phyloP scores from a whole-genome alignment of 371 early-diverging fungal species.

The Actinomortierella wolfii region DNA sequence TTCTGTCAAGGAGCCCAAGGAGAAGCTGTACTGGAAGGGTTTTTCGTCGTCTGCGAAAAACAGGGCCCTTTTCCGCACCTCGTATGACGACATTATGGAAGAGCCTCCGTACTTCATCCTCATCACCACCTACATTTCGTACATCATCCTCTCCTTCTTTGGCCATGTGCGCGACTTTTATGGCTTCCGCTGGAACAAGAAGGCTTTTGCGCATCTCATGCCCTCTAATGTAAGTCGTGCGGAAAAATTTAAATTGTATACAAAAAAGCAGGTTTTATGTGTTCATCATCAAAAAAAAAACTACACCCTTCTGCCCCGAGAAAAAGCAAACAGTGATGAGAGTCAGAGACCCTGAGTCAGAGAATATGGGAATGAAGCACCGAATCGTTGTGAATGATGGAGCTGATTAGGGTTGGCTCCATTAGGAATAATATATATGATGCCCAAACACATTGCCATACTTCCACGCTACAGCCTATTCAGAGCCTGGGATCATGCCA shows the following conservation, averaged over 20 bases:
- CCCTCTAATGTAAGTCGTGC: slow-evolving; percentile 63
- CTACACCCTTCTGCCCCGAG: no score
- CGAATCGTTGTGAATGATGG: no score
- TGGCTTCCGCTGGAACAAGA: slow-evolving; percentile 59
- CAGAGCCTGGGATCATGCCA: no score
- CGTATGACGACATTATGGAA: slow-evolving; percentile 52
- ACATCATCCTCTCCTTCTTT: slow-evolving; percentile 91
- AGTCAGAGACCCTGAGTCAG: no score
- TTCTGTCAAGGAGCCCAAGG: slow-evolving; percentile 43
- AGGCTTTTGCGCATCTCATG: slow-evolving; percentile 44
- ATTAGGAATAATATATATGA: no score
- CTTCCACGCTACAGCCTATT: no score
- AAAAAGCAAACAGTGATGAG: background rate
- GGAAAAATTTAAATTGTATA: slow-evolving; percentile 75
- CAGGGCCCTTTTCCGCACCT: slow-evolving; percentile 42
- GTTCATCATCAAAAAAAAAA: slow-evolving; percentile 1
- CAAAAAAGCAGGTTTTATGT: slow-evolving; percentile 65
- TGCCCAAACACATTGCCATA: no score
- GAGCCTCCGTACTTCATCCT: slow-evolving; percentile 76
- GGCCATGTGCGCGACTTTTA: slow-evolving; percentile 92
- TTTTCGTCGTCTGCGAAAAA: slow-evolving; percentile 42
- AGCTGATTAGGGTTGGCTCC: no score
- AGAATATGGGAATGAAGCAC: no score
- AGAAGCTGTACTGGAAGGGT: slow-evolving; percentile 48
- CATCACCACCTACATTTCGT: slow-evolving; percentile 95